phyloP scores from a whole-genome alignment of 768 basidiomycete genomes.

The Coprinopsis cinerea region DNA sequence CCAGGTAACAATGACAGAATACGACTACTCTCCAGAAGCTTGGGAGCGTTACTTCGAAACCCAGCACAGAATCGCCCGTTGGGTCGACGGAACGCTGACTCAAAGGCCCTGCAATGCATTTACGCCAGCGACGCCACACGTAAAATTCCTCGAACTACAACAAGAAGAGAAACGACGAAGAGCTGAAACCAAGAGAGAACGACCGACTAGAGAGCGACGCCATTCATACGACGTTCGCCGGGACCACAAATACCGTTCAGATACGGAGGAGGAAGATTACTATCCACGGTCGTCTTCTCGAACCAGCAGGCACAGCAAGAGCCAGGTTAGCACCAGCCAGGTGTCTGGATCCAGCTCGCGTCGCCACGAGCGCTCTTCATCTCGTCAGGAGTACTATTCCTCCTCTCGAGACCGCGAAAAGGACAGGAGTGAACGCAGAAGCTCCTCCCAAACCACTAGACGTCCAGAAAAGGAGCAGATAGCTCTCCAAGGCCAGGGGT shows the following conservation, averaged over 20 bases:
- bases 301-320: background rate
- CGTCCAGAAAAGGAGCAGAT: background rate
- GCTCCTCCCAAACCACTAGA: background rate
- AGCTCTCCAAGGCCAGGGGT: background rate
- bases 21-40: constrained; percentile 14
- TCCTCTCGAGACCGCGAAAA: background rate
- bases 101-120: constrained; percentile 10
- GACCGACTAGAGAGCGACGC: background rate
- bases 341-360: background rate
- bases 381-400: background rate
- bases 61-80: constrained; percentile 14
- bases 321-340: background rate
- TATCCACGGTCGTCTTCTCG: background rate
- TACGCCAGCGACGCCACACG: constrained; percentile 10
- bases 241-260: constrained; percentile 2
- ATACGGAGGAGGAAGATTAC: constrained; percentile 3
- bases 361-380: background rate
- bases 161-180: constrained; percentile 2
- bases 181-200: background rate
- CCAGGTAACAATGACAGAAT: constrained; percentile 13
- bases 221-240: constrained; percentile 1
- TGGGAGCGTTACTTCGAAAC: constrained; percentile 14
- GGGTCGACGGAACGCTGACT: constrained; percentile 10
- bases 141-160: constrained; percentile 7
- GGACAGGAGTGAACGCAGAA: background rate